Evolutionary conservation across 2,329 filamentous ascomycete genomes (phyloP), one percentile per base, ranked within the genome.

Genomic region (Juglanconis sp.): DNA sequence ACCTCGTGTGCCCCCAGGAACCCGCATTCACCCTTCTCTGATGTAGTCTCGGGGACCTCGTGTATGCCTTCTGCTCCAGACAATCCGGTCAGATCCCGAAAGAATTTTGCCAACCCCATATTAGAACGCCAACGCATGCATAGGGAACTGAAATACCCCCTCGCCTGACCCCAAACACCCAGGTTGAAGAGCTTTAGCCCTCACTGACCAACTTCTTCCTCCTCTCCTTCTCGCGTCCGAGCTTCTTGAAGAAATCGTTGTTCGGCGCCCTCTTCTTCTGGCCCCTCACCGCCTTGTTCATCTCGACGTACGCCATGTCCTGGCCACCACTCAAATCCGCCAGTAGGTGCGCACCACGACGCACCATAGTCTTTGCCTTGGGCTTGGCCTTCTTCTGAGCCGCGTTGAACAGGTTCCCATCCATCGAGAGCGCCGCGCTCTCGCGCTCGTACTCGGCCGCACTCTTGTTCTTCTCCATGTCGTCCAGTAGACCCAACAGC

Each of bases 291-390:
- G 82, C 81, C 78, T 87, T 89, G 74, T 91, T 92, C 74, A 91
- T 88, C 73, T 94, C 91, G 59, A 92, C 86, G 72, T 94, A 98
- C n/a, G 94, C 93, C 95, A 99, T 98, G 71, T 96, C 91, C 71
- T 96, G 91, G 0, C 93, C 95, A 60, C 95, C 95, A 58, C 90
- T 92, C 59, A 97, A 81, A 67, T 96, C 93, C 54, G 88, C 89
- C 58, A 99, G 80, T 11, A 87, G 92, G 31, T 92, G 94, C 1
- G 93, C 95, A 34, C 90, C 96, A 62, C 95, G 84, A 65, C 88
- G 86, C 1, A 88, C 89, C 2, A 79, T 84, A n/a, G 74, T 78
- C 74, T 84, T 88, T 52, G 67, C 66, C 38, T 62, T 69, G 51
- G 61, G 61, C 48, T 56, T 62, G 35, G 60, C 49, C 57, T 61